Evolutionary conservation across 345 rosid genomes (phyloP).

Genomic region (Microcos paniculata): DNA sequence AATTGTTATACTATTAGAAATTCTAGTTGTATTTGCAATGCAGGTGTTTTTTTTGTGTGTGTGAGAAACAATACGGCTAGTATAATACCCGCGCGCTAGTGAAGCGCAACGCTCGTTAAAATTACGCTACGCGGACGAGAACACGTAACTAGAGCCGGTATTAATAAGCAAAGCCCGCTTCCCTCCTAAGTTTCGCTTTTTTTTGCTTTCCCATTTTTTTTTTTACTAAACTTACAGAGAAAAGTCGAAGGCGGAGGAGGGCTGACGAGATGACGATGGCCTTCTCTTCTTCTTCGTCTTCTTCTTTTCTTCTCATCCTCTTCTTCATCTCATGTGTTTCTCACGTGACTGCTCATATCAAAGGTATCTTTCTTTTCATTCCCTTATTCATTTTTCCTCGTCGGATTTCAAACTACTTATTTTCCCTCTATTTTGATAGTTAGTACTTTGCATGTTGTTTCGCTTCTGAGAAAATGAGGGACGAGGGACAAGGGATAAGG

Average conservation of each 20-base stretch:
- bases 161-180: slow-evolving; percentile 2
- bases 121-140: not conserved
- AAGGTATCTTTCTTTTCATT: slow-evolving; percentile 7
- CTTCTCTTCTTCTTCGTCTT: not conserved
- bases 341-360: not conserved
- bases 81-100: too few species aligned
- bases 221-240: not conserved
- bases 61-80: too few species aligned
- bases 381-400: not conserved
- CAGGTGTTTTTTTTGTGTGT: too few species aligned
- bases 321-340: slow-evolving; percentile 2
- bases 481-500: too few species aligned
- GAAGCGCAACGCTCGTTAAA: not conserved
- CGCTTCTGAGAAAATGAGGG: not conserved
- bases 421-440: not conserved
- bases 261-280: not conserved
- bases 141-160: not conserved
- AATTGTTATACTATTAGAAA: too few species aligned
- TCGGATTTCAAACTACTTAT: not conserved
- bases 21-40: too few species aligned
- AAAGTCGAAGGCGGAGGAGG: not conserved
- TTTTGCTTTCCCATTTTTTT: too few species aligned
- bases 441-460: not conserved
- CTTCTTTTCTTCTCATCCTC: not conserved
- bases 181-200: not conserved